Evolutionary conservation across 1,139 yeast species (phyloP), one percentile per base, ranked within the genome.

Genomic region (Diutina sp.): DNA sequence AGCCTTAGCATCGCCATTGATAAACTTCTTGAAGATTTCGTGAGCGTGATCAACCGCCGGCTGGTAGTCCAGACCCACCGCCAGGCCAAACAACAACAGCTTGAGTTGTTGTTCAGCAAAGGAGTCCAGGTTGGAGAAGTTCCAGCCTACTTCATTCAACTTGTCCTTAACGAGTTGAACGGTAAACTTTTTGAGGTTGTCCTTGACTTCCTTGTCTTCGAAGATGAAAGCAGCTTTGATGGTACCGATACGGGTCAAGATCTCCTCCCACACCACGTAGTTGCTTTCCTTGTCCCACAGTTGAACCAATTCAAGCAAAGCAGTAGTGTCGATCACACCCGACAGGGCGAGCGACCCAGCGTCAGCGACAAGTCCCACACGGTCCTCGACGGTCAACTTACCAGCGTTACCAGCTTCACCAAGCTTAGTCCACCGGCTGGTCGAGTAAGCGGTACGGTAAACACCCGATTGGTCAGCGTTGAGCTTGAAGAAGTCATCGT

Each of bases 291-390:
- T 67, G 58, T 79, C 78, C 95, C 95, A 88, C 46, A 78, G 73
- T 59, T 82, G 77, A 55, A 87, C 79, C 64, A 88, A 79, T 60
- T 78, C 76, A 61, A 88, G 78, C 64, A 87, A 78, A 64, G 78
- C 83, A 12, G 84, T 75, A 35, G 95, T 84, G 57, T 84, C 75
- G 59, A 85, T 82, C 67, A 82, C 84, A 18, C 96, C 96, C 52
- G 90, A 81, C 16, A 84, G 72, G 3, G 93, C 80, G 62, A 88
- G 78, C 9, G 91, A 80, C 56, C 80, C 84, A 30, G 89, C 87
- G 72, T 89, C 96, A 30, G 95, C 90, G 55, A 89, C 88, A 62
- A 89, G 80, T 57, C 95, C 95, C 58, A 87, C 86, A 69, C 95
- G 84, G 69, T 89, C 96, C 68, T 87, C 91, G 56, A 85, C 89